A percentile compares a stretch with the other conserved stretches of the same genome.
phyloP scores from a whole-genome alignment of 768 basidiomycete genomes.

The Amanita exitialis region DNA sequence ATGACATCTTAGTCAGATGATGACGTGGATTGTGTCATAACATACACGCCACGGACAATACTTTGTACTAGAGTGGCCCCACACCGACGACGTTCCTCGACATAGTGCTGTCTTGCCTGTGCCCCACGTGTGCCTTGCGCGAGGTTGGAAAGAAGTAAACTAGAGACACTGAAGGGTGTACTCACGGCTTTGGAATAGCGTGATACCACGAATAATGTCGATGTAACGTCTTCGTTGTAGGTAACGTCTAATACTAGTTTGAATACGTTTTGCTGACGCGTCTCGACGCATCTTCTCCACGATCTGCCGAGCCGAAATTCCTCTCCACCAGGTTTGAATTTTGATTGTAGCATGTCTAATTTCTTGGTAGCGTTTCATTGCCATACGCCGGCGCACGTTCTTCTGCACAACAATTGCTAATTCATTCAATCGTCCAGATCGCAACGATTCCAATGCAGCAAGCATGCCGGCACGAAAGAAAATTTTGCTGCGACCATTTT shows the following conservation, averaged over 20 bases:
- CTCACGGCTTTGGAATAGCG: slow-evolving; percentile 81
- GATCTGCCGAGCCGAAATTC: slow-evolving; percentile 64
- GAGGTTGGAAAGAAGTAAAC: not conserved
- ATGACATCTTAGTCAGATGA: slow-evolving; percentile 4
- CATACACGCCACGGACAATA: slow-evolving; percentile 83
- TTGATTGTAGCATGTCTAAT: slow-evolving; percentile 67
- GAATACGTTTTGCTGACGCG: slow-evolving; percentile 66
- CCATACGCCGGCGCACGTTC: slow-evolving; percentile 86
- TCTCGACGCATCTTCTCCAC: slow-evolving; percentile 66
- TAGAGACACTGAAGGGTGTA: not conserved
- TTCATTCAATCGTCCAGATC: slow-evolving; percentile 78
- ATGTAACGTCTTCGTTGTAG: slow-evolving; percentile 66
- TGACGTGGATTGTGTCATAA: slow-evolving; percentile 9
- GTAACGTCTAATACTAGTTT: slow-evolving; percentile 61
- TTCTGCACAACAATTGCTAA: slow-evolving; percentile 96
- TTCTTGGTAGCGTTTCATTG: slow-evolving; percentile 66
- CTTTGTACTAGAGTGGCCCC: slow-evolving; percentile 75
- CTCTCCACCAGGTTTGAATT: slow-evolving; percentile 93
- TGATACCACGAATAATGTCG: slow-evolving; percentile 48
- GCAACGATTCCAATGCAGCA: slow-evolving; percentile 85
- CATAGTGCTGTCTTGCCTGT: slow-evolving; percentile 53
- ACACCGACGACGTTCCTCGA: slow-evolving; percentile 39
- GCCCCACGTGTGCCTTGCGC: slow-evolving; percentile 61
- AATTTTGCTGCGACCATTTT: slow-evolving; percentile 94
- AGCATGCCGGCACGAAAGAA: slow-evolving; percentile 99